phyloP scores from a whole-genome alignment of 164 flowering plant genomes.

The grape (Vitis vinifera) region ASM3070453v1 NC_081812.1:15402001-15402500 shows the following conservation, averaged over 20 bases:
- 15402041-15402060: constrained; percentile 85
- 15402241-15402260: background rate
- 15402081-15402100: constrained; percentile 63
- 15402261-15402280: background rate
- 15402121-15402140: constrained; percentile 56
- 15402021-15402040: constrained; percentile 81
- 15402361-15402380: too few relatives aligned
- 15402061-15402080: constrained; percentile 85
- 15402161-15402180: constrained; percentile 79
- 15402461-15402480: too few relatives aligned
- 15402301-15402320: background rate
- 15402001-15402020: constrained; percentile 85
- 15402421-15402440: too few relatives aligned
- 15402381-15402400: too few relatives aligned
- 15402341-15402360: too few relatives aligned
- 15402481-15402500: too few relatives aligned
- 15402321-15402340: too few relatives aligned
- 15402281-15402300: background rate
- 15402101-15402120: constrained; percentile 43
- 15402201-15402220: constrained; percentile 82
- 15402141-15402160: constrained; percentile 73
- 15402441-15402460: too few relatives aligned
- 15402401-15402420: too few relatives aligned
- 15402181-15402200: constrained; percentile 87
- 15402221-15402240: constrained; percentile 50